Conservation (phyloP, 345 rosid genomes). For the Linum lewisii region DNA sequence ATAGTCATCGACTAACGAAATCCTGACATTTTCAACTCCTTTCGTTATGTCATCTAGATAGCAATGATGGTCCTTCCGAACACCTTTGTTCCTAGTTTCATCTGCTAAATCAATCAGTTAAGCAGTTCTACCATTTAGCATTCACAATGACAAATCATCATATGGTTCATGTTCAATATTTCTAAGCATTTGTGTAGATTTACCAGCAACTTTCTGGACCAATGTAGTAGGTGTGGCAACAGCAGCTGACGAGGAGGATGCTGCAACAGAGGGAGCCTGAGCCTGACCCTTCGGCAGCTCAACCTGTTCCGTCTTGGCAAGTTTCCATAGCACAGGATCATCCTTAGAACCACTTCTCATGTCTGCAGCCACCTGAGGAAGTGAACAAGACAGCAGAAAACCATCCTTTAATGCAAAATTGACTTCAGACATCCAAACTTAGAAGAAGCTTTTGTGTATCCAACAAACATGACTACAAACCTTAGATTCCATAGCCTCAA, state of each 20-base stretch:
- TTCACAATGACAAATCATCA: no score
- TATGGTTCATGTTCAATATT: no score
- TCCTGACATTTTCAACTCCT: constrained; percentile 11
- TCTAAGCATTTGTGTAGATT: no score
- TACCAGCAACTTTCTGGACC: background rate
- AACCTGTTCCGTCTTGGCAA: constrained; percentile 19
- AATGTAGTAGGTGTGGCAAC: constrained; percentile 3
- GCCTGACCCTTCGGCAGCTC: constrained; percentile 17
- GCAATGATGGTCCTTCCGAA: background rate
- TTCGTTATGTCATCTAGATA: constrained; percentile 11
- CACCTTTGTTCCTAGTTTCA: background rate
- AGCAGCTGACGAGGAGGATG: constrained; percentile 4
- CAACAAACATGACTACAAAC: constrained; percentile 6
- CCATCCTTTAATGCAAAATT: background rate
- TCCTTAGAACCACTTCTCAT: constrained; percentile 1
- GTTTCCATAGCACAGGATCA: constrained; percentile 15
- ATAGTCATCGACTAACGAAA: background rate
- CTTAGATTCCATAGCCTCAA: constrained; percentile 36
- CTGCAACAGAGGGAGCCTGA: constrained; percentile 14
- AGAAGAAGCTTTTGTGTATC: no score
- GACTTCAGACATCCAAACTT: no score
- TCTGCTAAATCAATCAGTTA: background rate
- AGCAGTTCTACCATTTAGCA: constrained; percentile 4
- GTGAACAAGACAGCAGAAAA: constrained; percentile 3
- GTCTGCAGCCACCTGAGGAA: constrained; percentile 13